phyloP scores from a whole-genome alignment of 306 rosid species.

The Hylodesmum podocarpum region DNA sequence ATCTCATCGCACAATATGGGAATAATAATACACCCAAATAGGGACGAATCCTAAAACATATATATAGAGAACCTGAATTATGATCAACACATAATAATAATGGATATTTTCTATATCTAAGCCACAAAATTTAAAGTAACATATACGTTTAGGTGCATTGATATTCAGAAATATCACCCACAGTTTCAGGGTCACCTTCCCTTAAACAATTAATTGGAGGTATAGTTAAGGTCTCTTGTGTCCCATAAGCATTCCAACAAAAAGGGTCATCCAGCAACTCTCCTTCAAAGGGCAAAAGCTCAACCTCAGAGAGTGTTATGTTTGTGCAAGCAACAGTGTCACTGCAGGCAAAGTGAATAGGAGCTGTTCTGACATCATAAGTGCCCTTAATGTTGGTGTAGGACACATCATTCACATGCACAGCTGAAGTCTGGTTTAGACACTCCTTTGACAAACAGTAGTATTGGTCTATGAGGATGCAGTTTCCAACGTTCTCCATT shows the following conservation, averaged over 20 bases:
- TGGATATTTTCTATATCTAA: slow-evolving; percentile 16
- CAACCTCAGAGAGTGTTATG: slow-evolving; percentile 78
- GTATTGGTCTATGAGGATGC: slow-evolving; percentile 84
- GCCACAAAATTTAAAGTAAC: not conserved
- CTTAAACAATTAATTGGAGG: slow-evolving; percentile 85
- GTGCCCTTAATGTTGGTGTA: slow-evolving; percentile 86
- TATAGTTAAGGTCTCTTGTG: slow-evolving; percentile 71
- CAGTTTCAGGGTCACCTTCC: slow-evolving; percentile 62
- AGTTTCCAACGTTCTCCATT: slow-evolving; percentile 84
- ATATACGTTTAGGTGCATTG: slow-evolving; percentile 47
- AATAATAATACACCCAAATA: slow-evolving; percentile 39
- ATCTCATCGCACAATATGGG: slow-evolving; percentile 57
- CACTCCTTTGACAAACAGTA: slow-evolving; percentile 85
- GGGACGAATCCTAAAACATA: slow-evolving; percentile 52
- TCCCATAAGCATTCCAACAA: slow-evolving; percentile 96
- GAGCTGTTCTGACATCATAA: slow-evolving; percentile 79
- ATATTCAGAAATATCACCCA: slow-evolving; percentile 47
- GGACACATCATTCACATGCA: slow-evolving; percentile 63
- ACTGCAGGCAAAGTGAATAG: slow-evolving; percentile 94
- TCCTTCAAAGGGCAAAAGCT: slow-evolving; percentile 83
- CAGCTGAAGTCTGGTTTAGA: slow-evolving; percentile 80
- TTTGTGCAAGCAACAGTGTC: slow-evolving; percentile 88
- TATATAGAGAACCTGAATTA: slow-evolving; percentile 20
- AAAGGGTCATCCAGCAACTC: slow-evolving; percentile 77
- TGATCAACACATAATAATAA: slow-evolving; percentile 22